Evolutionary conservation across 1,284 basidiomycete species (phyloP).

Genomic region (Wallemia mellicola): DNA sequence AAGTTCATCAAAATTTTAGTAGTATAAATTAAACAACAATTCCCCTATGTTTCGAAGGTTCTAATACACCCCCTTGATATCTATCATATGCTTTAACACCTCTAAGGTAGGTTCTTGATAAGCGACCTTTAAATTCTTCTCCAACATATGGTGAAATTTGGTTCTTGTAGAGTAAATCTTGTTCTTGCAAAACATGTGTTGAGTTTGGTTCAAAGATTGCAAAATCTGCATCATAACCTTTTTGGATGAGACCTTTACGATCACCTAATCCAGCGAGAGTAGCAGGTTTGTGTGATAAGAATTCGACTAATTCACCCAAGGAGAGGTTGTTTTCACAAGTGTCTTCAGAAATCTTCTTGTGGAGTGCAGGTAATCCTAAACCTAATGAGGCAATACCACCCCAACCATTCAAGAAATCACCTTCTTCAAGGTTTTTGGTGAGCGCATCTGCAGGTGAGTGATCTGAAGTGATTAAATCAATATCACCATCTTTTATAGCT

Average conservation of each 20-base stretch:
- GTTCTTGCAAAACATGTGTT: constrained; percentile 23
- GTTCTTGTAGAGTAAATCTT: constrained; percentile 57
- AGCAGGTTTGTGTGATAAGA: constrained; percentile 41
- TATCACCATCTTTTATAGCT: constrained; percentile 44
- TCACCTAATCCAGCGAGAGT: constrained; percentile 37
- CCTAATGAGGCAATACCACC: constrained; percentile 71
- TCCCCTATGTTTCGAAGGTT: no score
- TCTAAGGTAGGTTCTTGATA: constrained; percentile 43
- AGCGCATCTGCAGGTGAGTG: constrained; percentile 64
- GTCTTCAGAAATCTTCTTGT: neutral
- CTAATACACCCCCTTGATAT: neutral
- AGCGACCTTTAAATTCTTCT: constrained; percentile 31
- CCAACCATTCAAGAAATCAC: constrained; percentile 65
- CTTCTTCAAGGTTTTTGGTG: constrained; percentile 44
- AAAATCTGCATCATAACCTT: constrained; percentile 55
- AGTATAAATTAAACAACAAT: no score
- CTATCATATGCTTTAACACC: constrained; percentile 34
- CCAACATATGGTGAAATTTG: constrained; percentile 69
- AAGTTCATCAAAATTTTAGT: no score
- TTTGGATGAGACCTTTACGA: constrained; percentile 35
- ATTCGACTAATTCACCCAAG: constrained; percentile 34
- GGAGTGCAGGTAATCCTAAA: constrained; percentile 28
- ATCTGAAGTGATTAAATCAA: constrained; percentile 73
- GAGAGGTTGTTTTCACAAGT: neutral
- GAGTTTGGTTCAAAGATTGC: constrained; percentile 47